Evolutionary conservation across 352 stramenopile species (phyloP).

Genomic region (Phytophthora idaei): DNA sequence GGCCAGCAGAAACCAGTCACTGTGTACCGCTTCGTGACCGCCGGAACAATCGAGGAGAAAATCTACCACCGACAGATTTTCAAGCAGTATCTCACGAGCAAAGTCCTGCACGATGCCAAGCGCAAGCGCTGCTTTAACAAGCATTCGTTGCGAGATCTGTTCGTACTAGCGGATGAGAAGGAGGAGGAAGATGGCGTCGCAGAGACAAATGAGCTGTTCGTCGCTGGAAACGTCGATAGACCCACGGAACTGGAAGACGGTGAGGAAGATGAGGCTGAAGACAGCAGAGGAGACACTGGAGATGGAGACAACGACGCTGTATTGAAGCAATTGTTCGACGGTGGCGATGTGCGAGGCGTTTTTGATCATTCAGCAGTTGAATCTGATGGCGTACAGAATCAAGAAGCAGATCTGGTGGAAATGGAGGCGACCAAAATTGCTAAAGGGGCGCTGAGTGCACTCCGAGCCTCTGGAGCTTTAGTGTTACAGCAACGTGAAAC

Average conservation of each 20-base stretch:
- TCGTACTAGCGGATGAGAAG: constrained; percentile 85
- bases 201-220: constrained; percentile 94
- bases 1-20: constrained; percentile 88
- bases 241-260: constrained; percentile 49
- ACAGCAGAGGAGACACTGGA: constrained; percentile 3
- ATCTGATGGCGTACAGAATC: constrained; percentile 81
- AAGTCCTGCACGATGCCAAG: constrained; percentile 96
- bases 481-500: constrained; percentile 70
- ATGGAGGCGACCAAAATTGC: constrained; percentile 92
- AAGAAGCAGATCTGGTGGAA: constrained; percentile 92
- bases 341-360: constrained; percentile 90
- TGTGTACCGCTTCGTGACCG: constrained; percentile 94
- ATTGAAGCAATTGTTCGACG: constrained; percentile 91
- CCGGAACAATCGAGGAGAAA: constrained; percentile 99
- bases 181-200: constrained; percentile 67
- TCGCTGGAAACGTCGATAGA: constrained; percentile 83
- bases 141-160: constrained; percentile 96
- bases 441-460: constrained; percentile 76
- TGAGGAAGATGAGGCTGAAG: constrained; percentile 28
- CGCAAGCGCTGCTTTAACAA: constrained; percentile 97
- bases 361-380: constrained; percentile 96
- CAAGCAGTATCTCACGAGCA: constrained; percentile 98
- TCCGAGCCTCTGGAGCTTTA: constrained; percentile 81
- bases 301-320: constrained; percentile 85
- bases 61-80: constrained; percentile 99